These are phyloP conservation scores for Trametes punicea DNA, from an alignment of 768 basidiomycete species.

Conservation along the genomic window DNA sequence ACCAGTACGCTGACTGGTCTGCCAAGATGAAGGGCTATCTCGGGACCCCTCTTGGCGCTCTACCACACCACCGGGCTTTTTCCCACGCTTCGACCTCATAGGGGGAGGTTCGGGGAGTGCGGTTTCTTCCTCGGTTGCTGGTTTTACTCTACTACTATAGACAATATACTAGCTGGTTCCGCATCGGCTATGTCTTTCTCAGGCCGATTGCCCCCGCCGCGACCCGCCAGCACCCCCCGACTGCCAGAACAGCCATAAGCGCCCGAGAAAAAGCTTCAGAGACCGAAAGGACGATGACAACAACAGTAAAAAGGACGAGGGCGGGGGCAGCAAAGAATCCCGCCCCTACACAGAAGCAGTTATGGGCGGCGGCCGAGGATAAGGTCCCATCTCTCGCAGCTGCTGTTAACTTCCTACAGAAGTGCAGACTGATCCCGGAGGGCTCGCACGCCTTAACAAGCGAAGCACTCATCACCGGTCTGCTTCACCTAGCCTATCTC, in stretches of 20 bases:
- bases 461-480: conserved; percentile 4
- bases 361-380: background rate
- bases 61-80: conserved; percentile 2
- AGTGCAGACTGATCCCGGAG: background rate
- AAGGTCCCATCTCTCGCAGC: background rate
- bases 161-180: background rate
- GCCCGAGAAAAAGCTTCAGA: background rate
- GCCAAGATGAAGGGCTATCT: too few species aligned
- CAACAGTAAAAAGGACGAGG: background rate
- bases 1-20: too few species aligned
- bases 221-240: background rate
- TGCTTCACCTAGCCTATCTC: background rate
- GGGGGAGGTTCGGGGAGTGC: background rate
- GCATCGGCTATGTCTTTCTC: background rate
- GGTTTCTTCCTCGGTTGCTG: background rate
- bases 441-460: background rate
- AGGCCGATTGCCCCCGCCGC: background rate
- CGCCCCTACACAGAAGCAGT: background rate
- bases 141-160: background rate
- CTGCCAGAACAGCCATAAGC: background rate
- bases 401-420: background rate
- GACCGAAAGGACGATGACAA: background rate
- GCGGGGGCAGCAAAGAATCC: background rate
- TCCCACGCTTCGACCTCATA: conserved; percentile 8
- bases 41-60: conserved; percentile 3